Evolutionary conservation across 768 basidiomycete species (phyloP).

Genomic region (Psilocybe cyanescens): DNA sequence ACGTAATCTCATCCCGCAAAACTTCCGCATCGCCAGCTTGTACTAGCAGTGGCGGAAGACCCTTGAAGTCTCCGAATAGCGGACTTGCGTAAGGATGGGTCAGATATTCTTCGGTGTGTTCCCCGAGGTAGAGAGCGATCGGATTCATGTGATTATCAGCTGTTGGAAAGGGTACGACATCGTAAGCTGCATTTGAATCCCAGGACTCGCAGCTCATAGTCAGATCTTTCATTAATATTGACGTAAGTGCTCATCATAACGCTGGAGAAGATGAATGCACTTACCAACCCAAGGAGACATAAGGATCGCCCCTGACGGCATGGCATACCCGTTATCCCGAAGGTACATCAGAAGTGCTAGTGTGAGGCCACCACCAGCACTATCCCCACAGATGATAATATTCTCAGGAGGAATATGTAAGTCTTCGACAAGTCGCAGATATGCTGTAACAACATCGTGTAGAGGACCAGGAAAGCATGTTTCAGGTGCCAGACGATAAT

Average conservation of each 20-base stretch:
- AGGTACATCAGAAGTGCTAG: slow-evolving; percentile 92
- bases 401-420: slow-evolving; percentile 91
- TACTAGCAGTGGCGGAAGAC: slow-evolving; percentile 88
- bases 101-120: slow-evolving; percentile 75
- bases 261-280: slow-evolving; percentile 32
- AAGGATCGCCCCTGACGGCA: slow-evolving; percentile 85
- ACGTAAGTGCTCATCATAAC: slow-evolving; percentile 5
- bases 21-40: slow-evolving; percentile 96
- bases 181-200: slow-evolving; percentile 90
- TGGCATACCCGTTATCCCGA: slow-evolving; percentile 83
- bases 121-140: slow-evolving; percentile 91
- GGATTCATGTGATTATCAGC: slow-evolving; percentile 90
- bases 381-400: slow-evolving; percentile 88
- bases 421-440: slow-evolving; percentile 86
- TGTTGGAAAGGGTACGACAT: slow-evolving; percentile 76
- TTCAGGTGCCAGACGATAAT: slow-evolving; percentile 96
- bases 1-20: slow-evolving; percentile 89
- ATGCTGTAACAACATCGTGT: slow-evolving; percentile 86
- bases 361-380: slow-evolving; percentile 88
- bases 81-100: slow-evolving; percentile 98
- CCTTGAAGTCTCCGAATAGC: slow-evolving; percentile 86
- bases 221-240: slow-evolving; percentile 55
- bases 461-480: slow-evolving; percentile 89
- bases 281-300: slow-evolving; percentile 96
- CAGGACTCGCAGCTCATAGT: slow-evolving; percentile 99